Percentiles rank a stretch among this genome's conserved stretches.
These are phyloP conservation scores for Hansfordia pulvinata DNA, from an alignment of 2,329 filamentous ascomycete genomes.

Conservation along the genomic window DNA sequence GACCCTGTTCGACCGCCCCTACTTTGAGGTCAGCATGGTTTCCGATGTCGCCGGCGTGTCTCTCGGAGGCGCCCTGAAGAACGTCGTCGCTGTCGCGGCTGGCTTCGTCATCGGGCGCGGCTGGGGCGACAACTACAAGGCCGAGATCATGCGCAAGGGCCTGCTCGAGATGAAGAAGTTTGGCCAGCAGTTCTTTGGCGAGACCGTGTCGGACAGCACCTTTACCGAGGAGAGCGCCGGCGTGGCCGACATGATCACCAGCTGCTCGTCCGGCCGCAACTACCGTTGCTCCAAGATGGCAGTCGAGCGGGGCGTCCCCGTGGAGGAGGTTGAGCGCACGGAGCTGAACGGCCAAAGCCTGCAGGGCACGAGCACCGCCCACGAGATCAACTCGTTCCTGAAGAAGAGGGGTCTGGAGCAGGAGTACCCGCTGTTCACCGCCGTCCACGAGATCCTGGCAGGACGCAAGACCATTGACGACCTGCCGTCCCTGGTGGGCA, in stretches of 20 bases:
- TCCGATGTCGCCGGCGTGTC: constrained; percentile 95
- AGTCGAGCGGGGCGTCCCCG: constrained; percentile 62
- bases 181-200: constrained; percentile 81
- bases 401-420: constrained; percentile 63
- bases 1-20: constrained; percentile 83
- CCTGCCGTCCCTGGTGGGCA: constrained; percentile 53
- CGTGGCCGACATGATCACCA: constrained; percentile 91
- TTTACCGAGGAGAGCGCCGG: constrained; percentile 97
- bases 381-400: constrained; percentile 83
- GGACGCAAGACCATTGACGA: constrained; percentile 67
- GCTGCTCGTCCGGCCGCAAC: constrained; percentile 83
- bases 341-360: constrained; percentile 96
- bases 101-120: constrained; percentile 91
- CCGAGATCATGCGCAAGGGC: constrained; percentile 94
- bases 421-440: constrained; percentile 86
- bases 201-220: constrained; percentile 67
- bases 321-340: constrained; percentile 76
- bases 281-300: constrained; percentile 87
- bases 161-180: constrained; percentile 95
- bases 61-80: constrained; percentile 88
- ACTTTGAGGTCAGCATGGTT: constrained; percentile 94
- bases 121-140: constrained; percentile 98
- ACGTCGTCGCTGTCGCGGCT: constrained; percentile 86
- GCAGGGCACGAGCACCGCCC: constrained; percentile 87
- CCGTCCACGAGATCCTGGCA: constrained; percentile 70